Conservation (phyloP, 2,329 filamentous ascomycete species). For the Penicillium janthinellum region DNA sequence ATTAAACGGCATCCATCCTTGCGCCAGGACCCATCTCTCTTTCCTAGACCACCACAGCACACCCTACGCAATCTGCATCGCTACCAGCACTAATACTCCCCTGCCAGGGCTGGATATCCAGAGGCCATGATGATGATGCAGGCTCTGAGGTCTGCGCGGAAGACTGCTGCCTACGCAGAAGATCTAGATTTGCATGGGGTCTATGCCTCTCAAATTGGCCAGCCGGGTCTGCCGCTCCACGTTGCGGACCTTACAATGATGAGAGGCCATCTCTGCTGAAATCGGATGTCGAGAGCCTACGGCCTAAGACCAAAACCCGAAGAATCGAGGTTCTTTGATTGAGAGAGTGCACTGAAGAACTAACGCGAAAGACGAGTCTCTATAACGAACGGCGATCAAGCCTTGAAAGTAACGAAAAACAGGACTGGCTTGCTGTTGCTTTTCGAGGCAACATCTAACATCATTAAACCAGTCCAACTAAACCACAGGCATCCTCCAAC, state of each 20-base stretch:
- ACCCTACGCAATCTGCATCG: not conserved
- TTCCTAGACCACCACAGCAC: not conserved
- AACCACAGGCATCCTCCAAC: not conserved
- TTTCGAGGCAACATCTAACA: not conserved
- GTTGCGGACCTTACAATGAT: not conserved
- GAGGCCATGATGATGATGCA: not conserved
- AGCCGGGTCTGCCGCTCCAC: not conserved
- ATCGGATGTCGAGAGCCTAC: not conserved
- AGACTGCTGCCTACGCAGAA: not conserved
- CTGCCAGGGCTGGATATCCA: not conserved
- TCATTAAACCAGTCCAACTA: not conserved
- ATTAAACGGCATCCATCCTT: not conserved
- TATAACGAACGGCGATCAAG: not conserved
- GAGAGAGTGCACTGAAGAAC: not conserved
- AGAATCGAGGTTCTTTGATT: not conserved
- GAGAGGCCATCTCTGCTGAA: slow-evolving; percentile 3
- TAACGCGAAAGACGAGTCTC: not conserved
- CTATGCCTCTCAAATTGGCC: too few relatives aligned
- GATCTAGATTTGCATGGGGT: not conserved
- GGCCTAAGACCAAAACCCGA: not conserved
- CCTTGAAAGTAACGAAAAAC: not conserved
- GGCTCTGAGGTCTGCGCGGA: not conserved
- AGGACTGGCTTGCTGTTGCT: too few relatives aligned
- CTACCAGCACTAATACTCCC: not conserved
- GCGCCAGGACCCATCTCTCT: not conserved